Conservation (phyloP, 2,329 filamentous ascomycete genomes). For the Trichoderma hamatum region DNA sequence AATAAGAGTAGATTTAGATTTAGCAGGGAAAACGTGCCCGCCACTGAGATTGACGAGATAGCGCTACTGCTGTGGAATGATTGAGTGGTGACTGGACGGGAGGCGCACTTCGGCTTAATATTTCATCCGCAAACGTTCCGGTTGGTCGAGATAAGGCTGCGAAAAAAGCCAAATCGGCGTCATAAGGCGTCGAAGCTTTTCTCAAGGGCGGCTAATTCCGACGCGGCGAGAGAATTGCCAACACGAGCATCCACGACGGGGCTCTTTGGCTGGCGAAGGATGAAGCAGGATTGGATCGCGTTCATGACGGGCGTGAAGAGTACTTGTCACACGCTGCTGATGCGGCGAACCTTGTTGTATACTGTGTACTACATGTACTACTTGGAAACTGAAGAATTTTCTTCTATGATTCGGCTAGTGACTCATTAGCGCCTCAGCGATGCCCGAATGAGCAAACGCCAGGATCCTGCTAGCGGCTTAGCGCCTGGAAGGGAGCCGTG, state of each 20-base stretch:
- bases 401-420: constrained; percentile 2
- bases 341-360: not conserved
- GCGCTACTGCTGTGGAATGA: not conserved
- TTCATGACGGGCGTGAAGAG: not conserved
- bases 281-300: not conserved
- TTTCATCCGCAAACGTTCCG: constrained; percentile 19
- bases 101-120: constrained; percentile 18
- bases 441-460: not conserved
- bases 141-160: constrained; percentile 4
- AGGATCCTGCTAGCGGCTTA: constrained; percentile 4
- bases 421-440: constrained; percentile 5
- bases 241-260: not conserved
- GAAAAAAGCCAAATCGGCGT: not conserved
- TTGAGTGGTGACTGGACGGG: not conserved
- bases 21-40: not conserved
- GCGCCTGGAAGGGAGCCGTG: not conserved
- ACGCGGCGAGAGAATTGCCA: not conserved
- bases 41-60: not conserved
- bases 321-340: not conserved
- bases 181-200: too few relatives aligned
- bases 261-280: not conserved
- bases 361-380: too few relatives aligned
- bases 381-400: not conserved
- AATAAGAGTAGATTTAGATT: not conserved
- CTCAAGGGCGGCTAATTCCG: too few relatives aligned